Evolutionary conservation across 2,329 filamentous ascomycete genomes (phyloP), one percentile per base, ranked within the genome.

Genomic region (Fusarium sp.): DNA sequence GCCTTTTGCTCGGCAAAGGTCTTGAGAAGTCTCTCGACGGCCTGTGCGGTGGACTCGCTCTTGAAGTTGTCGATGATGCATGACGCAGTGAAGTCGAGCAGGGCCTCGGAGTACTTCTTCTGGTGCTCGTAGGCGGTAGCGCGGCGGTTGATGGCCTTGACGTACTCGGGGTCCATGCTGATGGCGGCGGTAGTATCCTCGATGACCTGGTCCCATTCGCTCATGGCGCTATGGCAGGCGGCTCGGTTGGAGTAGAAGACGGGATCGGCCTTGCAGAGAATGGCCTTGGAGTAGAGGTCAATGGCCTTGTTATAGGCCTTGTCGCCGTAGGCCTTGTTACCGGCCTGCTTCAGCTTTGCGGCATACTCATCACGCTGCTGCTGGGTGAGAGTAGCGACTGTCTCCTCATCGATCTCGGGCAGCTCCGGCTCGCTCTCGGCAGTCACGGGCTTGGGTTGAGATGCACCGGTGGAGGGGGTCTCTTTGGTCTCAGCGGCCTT

Each of bases 241-340:
- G 96, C 96, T 78, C 96, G 93, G 89, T 99, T 99, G 73, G 96
- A 98, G 89, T 97, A 99, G 88, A 96, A 99, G 82, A 99, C 95
- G 35, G 96, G 95, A 80, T 99, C 96, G 66, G 95, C 93, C 86
- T 96, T 97, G 92, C 96, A 98, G 60, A 98, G 87, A 78, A 99
- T 97, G 59, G 96, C 96, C 86, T 97, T 94, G 75, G 94, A 94
- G 85, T 99, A 99, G 38, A 99, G 91, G 6, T 95, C 93, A 81
- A 99, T 99, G 76, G 96, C 96, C 79, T 91, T 92, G 84, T 94
- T 92, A 85, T 98, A 98, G 80, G 97, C 93, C 86, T 98, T 98
- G 76, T 92, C 91, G 70, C 94, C 95, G 80, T 98, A 99, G 9
- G 96, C 94, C 85, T 96, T 97, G 88, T 99, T 99, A 69, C 96